Evolutionary conservation across 108 stramenopile genomes (phyloP), one percentile per base, ranked within the genome.

Genomic region (Ochromonas danica): DNA sequence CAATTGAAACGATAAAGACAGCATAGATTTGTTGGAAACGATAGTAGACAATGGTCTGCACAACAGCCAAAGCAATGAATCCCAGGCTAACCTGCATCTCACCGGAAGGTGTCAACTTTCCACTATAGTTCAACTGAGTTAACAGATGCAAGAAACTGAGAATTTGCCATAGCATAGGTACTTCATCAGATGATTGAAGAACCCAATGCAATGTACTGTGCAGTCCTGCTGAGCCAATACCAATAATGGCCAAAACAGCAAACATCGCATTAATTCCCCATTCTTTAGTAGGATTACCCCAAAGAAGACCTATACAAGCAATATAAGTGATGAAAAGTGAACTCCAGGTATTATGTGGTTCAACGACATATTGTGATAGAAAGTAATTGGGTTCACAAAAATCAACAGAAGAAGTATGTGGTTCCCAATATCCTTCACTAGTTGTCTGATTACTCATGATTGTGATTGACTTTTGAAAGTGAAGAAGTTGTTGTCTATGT

Each of bases 171-270:
- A 70, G 67, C 67, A 70, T 70, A 14, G 67, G 67, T 17, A 70
- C 40, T 22, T 70, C 67, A 70, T 70, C 67, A 38, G 40, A 70
- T 31, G 39, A 40, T 40, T 70, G 67, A 70, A 14, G 22, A 40
- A 70, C 14, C 67, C 67, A 70, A 40, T 70, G 67, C 67, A 70
- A 70, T 40, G 67, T 70, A 22, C 17, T 70, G 40, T 70, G 67
- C 40, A 70, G 40, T 14, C 39, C 67, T 31, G 40, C 67, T 17
- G 67, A 70, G 33, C 67, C 67, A 10, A 70, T 31, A 40, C 67
- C 67, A 70, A 70, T 40, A 10, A 70, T 17, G 36, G 67, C 40
- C 14, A 70, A 22, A 22, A 70, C 17, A 22, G 33, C 17, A 22
- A 17, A 70, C 36, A 70, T 38, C 17, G 40, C 36, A 17, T 10